Evolutionary conservation across 768 basidiomycete genomes (phyloP).

Genomic region (Pleurotus giganteus): DNA sequence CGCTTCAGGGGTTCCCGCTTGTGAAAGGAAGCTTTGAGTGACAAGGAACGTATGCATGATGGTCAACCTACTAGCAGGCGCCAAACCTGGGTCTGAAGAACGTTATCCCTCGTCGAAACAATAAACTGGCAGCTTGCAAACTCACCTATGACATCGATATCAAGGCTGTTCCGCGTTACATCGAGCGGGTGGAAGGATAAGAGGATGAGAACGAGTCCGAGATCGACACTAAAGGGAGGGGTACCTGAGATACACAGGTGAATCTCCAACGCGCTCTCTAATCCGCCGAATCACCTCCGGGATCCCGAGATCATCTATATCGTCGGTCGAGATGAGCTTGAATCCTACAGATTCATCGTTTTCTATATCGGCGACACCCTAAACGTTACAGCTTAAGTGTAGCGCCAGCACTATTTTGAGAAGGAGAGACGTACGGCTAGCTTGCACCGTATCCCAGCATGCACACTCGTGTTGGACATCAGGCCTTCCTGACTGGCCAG

Average conservation of each 20-base stretch:
- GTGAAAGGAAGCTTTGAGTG: slow-evolving; percentile 1
- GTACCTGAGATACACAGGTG: slow-evolving; percentile 76
- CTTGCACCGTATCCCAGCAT: slow-evolving; percentile 85
- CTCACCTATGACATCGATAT: slow-evolving; percentile 79
- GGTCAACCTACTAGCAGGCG: slow-evolving; percentile 65
- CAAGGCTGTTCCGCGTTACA: slow-evolving; percentile 43
- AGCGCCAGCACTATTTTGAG: background rate
- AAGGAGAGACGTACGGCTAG: slow-evolving; percentile 34
- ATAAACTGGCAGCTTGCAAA: background rate
- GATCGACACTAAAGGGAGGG: background rate
- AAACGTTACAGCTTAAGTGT: slow-evolving; percentile 16
- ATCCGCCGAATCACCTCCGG: slow-evolving; percentile 69
- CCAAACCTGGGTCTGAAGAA: slow-evolving; percentile 65
- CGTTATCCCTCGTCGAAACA: background rate
- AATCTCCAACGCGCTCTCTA: slow-evolving; percentile 65
- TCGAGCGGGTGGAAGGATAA: background rate
- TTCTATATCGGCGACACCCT: slow-evolving; percentile 63
- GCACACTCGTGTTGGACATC: slow-evolving; percentile 74
- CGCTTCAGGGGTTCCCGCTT: slow-evolving; percentile 81
- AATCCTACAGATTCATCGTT: slow-evolving; percentile 77
- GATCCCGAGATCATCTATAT: slow-evolving; percentile 80
- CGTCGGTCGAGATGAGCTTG: slow-evolving; percentile 74
- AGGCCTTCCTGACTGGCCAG: slow-evolving; percentile 77
- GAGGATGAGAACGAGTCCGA: background rate
- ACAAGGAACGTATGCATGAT: background rate